A percentile compares a stretch with the other conserved stretches of the same genome.
Evolutionary conservation across 2,329 filamentous ascomycete genomes (phyloP).

Genomic region (Botrytis fabae): DNA sequence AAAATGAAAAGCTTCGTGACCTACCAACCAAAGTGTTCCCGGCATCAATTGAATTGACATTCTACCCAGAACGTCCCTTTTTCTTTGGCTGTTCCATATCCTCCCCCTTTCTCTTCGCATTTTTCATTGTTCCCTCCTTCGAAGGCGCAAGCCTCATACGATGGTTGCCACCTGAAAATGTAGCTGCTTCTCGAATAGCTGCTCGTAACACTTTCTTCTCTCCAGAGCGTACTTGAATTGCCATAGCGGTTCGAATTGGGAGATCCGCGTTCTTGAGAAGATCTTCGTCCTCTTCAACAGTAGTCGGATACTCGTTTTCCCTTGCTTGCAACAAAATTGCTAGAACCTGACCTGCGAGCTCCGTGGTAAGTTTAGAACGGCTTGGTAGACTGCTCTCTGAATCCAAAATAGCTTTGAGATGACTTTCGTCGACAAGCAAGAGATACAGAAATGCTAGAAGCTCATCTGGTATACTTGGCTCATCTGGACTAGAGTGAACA

Average conservation of each 20-base stretch:
- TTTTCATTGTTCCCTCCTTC: slow-evolving; percentile 2
- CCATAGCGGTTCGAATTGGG: slow-evolving; percentile 49
- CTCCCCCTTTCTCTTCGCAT: slow-evolving; percentile 31
- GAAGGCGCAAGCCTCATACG: slow-evolving; percentile 38
- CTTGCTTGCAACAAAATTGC: slow-evolving; percentile 44
- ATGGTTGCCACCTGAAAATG: slow-evolving; percentile 37
- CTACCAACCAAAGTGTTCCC: slow-evolving; percentile 23
- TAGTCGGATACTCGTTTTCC: slow-evolving; percentile 53
- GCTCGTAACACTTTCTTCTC: slow-evolving; percentile 61
- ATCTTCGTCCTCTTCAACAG: slow-evolving; percentile 51
- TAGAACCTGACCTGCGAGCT: slow-evolving; percentile 45
- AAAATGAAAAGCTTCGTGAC: slow-evolving; percentile 26
- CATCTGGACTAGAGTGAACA: slow-evolving; percentile 34
- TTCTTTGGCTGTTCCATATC: slow-evolving; percentile 28
- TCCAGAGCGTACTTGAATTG: slow-evolving; percentile 60
- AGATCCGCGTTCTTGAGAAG: slow-evolving; percentile 42
- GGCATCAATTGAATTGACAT: not conserved
- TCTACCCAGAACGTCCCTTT: slow-evolving; percentile 31
- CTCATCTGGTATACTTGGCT: slow-evolving; percentile 40
- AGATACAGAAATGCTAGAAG: slow-evolving; percentile 46
- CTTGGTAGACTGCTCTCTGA: slow-evolving; percentile 41
- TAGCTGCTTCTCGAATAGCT: slow-evolving; percentile 44
- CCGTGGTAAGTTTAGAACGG: slow-evolving; percentile 47
- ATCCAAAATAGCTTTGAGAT: slow-evolving; percentile 43
- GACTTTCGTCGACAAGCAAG: slow-evolving; percentile 44